Evolutionary conservation across 23 red algal genomes (phyloP).

Genomic region (Pyropia yezoensis): DNA sequence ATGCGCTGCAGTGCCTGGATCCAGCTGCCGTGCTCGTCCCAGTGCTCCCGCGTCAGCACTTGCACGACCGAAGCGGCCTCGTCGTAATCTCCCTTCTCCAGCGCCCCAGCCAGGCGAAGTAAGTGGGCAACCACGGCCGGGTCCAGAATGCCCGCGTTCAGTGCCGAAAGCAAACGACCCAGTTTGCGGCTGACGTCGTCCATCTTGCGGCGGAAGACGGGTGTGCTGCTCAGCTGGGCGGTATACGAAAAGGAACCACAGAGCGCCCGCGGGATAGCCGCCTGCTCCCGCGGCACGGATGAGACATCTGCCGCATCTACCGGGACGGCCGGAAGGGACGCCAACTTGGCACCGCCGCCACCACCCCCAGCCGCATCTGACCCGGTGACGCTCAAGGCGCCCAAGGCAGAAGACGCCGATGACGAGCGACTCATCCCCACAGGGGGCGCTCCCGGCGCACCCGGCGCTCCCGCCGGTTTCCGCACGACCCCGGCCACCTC

Average conservation of each 20-base stretch:
- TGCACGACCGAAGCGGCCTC: constrained; percentile 20
- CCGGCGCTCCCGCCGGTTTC: neutral
- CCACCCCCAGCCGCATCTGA: neutral
- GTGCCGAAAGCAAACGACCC: constrained; percentile 41
- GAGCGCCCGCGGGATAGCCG: constrained; percentile 44
- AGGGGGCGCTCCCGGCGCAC: neutral
- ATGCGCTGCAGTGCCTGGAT: constrained; percentile 41
- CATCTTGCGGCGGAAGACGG: constrained; percentile 72
- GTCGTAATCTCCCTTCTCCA: constrained; percentile 66
- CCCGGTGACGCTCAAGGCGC: neutral
- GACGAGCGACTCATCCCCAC: neutral
- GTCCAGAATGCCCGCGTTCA: constrained; percentile 50
- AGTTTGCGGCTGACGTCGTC: constrained; percentile 86
- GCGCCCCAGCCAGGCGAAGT: constrained; percentile 26
- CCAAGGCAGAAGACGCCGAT: neutral
- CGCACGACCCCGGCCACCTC: neutral
- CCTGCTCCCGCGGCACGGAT: constrained; percentile 47
- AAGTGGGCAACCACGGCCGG: constrained; percentile 35
- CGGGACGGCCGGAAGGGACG: neutral
- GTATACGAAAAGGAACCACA: constrained; percentile 52
- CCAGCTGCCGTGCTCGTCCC: constrained; percentile 30
- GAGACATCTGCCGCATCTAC: constrained; percentile 73
- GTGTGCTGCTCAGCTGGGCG: constrained; percentile 22
- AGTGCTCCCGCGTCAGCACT: constrained; percentile 61
- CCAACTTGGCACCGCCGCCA: neutral